These are phyloP conservation scores for Durusdinium trenchii DNA, from an alignment of 73 alveolate species.

Conservation along the genomic window DNA sequence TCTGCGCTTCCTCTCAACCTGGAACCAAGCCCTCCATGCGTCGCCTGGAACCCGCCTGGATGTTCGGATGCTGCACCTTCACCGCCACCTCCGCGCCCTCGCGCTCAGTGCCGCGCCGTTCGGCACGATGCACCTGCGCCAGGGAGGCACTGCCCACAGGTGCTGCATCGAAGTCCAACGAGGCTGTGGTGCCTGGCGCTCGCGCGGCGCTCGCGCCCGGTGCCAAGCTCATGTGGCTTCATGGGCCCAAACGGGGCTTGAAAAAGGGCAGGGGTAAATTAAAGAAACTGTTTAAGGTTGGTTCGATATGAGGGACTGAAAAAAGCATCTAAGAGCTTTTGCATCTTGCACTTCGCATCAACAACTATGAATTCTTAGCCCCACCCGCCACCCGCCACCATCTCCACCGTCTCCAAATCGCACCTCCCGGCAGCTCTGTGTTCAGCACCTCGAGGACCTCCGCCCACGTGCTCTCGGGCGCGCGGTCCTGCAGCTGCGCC, in stretches of 20 bases:
- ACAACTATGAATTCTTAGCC: no score
- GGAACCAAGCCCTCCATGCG: no score
- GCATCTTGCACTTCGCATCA: no score
- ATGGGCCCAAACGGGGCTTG: no score
- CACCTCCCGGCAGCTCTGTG: slow-evolving; percentile 91
- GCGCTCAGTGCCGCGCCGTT: slow-evolving; percentile 96
- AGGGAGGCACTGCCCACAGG: slow-evolving; percentile 97
- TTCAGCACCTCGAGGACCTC: slow-evolving; percentile 96
- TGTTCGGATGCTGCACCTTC: slow-evolving; percentile 97
- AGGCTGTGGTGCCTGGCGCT: slow-evolving; percentile 9
- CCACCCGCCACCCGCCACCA: no score
- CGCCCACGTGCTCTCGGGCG: slow-evolving; percentile 96
- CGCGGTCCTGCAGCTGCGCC: slow-evolving; percentile 96
- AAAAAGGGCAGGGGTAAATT: no score
- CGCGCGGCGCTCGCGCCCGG: background rate
- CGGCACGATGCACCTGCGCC: slow-evolving; percentile 98
- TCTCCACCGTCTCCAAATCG: background rate
- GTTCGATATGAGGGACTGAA: no score
- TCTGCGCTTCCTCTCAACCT: no score
- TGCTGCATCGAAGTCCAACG: slow-evolving; percentile 96
- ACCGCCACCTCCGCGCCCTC: slow-evolving; percentile 97
- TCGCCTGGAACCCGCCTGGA: slow-evolving; percentile 82
- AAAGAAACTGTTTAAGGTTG: no score
- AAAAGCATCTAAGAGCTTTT: no score
- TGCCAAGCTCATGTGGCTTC: slow-evolving; percentile 73